Evolutionary conservation across 345 rosid genomes (phyloP), one percentile per base, ranked within the genome.

Genomic region (Populus tremula): DNA sequence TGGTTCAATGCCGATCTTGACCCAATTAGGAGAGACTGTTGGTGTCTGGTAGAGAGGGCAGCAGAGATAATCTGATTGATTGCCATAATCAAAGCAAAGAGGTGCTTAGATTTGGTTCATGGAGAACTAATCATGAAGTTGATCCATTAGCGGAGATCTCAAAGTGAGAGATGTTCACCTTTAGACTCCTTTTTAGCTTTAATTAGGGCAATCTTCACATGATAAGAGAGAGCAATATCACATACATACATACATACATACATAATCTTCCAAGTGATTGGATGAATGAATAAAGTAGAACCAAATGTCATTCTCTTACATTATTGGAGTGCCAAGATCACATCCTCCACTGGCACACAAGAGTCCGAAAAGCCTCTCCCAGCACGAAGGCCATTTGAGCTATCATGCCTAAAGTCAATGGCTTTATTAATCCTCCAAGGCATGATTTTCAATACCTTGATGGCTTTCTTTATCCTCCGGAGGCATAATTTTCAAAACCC

Each of bases 401-500:
- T 7, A 66, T 47, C 27, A 59, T 59, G 16, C 66, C 27, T 61
- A 4, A 54, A 74, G 56, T 82, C 76, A 82, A 71, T 47, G 71
- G 10, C 23, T 69, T 80, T 67, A 67, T 80, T 72, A 71, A 65
- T 71, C 70, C 49, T 49, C 31, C 2, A 67, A 73, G 8, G n/a
- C 31, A 21, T 63, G 1, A 4, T 27, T 70, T 62, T 74, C 67
- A 49, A 54, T 74, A 35, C 62, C 36, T 70, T n/a, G 36, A 33
- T 49, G 72, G 12, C 25, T 70, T 81, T 67, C 47, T 81, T 73
- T 67, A 66, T 72, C 71, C 50, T 50, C 33, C 2, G 61, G 61
- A 69, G 9, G 25, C 33, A n/a, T 54, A 0, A 5, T 29, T 70
- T 63, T 74, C 68, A 50, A 56, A 78, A 36, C 63, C 39, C 66